Evolutionary conservation across 2,329 filamentous ascomycete genomes (phyloP), one percentile per base, ranked within the genome.

Genomic region (Daldinia sp.): DNA sequence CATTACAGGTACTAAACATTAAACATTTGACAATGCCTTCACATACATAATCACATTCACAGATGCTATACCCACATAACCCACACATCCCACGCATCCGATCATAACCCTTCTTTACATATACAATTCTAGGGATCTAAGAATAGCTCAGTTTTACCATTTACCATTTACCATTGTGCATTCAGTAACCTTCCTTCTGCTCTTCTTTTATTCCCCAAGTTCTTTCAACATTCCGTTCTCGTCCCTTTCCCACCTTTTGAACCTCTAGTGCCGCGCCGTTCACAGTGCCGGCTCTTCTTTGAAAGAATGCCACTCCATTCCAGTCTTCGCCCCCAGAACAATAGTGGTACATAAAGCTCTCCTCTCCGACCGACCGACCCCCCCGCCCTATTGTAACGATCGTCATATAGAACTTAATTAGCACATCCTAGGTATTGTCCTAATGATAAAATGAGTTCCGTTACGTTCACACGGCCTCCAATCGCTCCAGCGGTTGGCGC

Each of bases 261-360:
- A 30, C 30, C 48, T 59, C 42, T 50, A 60, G 42, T 44, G 46
- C 23, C 42, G 57, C 64, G 58, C 60, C 71, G 72, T 74, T 73
- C 41, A 72, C 72, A 74, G 70, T 63, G 51, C 55, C 42, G 15
- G 18, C 48, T 48, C 60, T 63, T 46, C 53, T 68, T 62, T 71
- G 69, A 75, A 77, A 78, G 76, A 74, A 77, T 78, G 75, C 65
- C 69, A 65, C 55, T 65, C 54, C 73, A 74, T 76, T 74, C 73
- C 73, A 71, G 59, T 69, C 54, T 48, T 60, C 56, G 59, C 61
- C 64, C 62, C 62, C 63, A 59, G 70, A 70, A 73, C 60, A 68
- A 69, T 67, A 72, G 39, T 51, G 59, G 68, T 75, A 75, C 74
- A 73, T 76, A 74, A 73, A 71, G 48, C 42, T 66, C 60, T 67